Evolutionary conservation across 768 basidiomycete species (phyloP).

Genomic region (Pleurotus djamor): DNA sequence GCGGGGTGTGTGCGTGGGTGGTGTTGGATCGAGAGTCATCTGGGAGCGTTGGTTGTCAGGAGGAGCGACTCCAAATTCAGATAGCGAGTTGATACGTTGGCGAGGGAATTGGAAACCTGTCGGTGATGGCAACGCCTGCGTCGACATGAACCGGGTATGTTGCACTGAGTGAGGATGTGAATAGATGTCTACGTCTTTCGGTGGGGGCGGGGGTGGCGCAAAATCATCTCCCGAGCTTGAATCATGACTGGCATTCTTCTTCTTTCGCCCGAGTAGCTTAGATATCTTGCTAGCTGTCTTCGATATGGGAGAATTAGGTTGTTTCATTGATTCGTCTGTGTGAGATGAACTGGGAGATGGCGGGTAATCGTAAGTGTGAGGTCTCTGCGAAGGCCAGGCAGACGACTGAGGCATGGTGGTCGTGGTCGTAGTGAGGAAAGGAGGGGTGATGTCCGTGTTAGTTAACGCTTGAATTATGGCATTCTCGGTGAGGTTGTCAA

Average conservation of each 20-base stretch:
- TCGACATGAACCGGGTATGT: conserved; percentile 9
- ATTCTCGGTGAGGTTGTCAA: conserved; percentile 37
- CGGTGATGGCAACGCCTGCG: conserved; percentile 8
- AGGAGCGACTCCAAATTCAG: conserved; percentile 4
- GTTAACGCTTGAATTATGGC: conserved; percentile 34
- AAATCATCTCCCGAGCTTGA: conserved; percentile 17
- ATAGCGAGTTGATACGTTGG: conserved; percentile 5
- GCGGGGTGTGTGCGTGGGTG: conserved; percentile 14
- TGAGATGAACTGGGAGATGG: conserved; percentile 8
- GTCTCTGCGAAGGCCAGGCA: not conserved
- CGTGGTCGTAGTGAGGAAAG: conserved; percentile 5
- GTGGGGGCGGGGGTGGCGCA: conserved; percentile 39
- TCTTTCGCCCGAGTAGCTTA: conserved; percentile 38
- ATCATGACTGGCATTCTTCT: conserved; percentile 24
- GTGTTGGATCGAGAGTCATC: conserved; percentile 1
- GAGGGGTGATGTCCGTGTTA: conserved; percentile 18
- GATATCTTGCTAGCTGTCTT: conserved; percentile 21
- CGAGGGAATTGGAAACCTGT: not conserved
- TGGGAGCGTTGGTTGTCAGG: not conserved
- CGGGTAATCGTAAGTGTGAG: conserved; percentile 10
- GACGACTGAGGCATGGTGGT: conserved; percentile 3
- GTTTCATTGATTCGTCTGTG: conserved; percentile 1
- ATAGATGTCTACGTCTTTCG: conserved; percentile 36
- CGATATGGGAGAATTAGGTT: conserved; percentile 8
- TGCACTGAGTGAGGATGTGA: not conserved